Conservation (phyloP, 176 grass and related monocot species). For the Oryza punctata region DNA sequence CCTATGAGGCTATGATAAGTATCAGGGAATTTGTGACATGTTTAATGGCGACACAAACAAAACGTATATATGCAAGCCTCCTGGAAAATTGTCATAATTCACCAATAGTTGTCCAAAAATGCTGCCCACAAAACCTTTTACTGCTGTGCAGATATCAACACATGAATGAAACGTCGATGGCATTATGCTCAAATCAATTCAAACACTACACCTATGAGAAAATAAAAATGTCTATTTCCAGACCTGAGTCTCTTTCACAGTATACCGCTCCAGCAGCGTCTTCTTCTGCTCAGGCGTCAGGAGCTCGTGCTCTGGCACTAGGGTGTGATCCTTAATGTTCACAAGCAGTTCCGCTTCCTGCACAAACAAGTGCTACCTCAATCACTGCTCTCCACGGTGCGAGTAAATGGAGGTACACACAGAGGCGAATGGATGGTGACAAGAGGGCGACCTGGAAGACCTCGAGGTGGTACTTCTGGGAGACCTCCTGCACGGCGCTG, state of each 20-base stretch:
- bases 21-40: neutral
- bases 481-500: slow-evolving; percentile 48
- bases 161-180: neutral
- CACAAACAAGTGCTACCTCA: neutral
- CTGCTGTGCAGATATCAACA: neutral
- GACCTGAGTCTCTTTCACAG: slow-evolving; percentile 95
- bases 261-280: slow-evolving; percentile 72
- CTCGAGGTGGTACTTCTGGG: slow-evolving; percentile 58
- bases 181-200: neutral
- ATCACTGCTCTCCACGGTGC: neutral
- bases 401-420: neutral
- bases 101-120: neutral
- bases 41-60: neutral
- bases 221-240: slow-evolving; percentile 14
- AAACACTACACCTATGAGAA: neutral
- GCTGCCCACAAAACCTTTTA: neutral
- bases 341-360: slow-evolving; percentile 90
- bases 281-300: slow-evolving; percentile 68
- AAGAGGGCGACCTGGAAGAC: slow-evolving; percentile 71
- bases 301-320: slow-evolving; percentile 77
- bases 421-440: neutral
- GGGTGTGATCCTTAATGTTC: slow-evolving; percentile 81
- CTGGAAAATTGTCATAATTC: neutral
- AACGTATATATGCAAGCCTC: neutral
- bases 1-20: neutral